Percentiles rank a stretch among this genome's conserved stretches.
These are phyloP conservation scores for Colletotrichum limetticola DNA, from an alignment of 2,329 filamentous ascomycete species.

Conservation along the genomic window DNA sequence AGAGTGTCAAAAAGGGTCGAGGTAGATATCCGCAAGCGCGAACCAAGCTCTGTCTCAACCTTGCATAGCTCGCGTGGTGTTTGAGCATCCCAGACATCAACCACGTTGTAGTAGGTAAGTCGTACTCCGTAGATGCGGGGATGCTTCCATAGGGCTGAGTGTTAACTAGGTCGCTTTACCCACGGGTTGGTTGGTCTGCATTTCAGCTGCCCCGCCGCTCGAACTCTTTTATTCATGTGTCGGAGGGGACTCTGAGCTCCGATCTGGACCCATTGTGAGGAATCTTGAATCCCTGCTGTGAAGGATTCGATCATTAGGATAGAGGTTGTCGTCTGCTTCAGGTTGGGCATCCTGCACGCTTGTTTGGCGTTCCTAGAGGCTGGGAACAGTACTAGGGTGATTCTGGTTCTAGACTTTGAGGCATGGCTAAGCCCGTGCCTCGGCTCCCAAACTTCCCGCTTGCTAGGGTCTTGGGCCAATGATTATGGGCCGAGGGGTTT, in stretches of 20 bases:
- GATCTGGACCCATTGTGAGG: not conserved
- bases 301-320: conserved; percentile 7
- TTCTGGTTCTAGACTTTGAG: not conserved
- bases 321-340: not conserved
- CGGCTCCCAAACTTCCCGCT: not conserved
- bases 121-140: conserved; percentile 1
- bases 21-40: no score
- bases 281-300: not conserved
- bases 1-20: not conserved
- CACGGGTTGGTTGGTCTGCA: not conserved
- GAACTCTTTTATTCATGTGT: not conserved
- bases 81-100: not conserved
- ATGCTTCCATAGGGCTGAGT: conserved; percentile 20
- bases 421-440: not conserved
- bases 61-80: not conserved
- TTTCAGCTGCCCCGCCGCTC: conserved; percentile 20
- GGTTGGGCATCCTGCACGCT: not conserved
- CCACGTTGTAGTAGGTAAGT: not conserved
- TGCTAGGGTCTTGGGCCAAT: conserved; percentile 2
- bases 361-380: not conserved
- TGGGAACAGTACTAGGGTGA: not conserved
- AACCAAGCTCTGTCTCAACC: not conserved
- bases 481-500: not conserved
- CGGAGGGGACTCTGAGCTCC: not conserved
- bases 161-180: not conserved